phyloP scores from a whole-genome alignment of 768 basidiomycete species.

The Suillus placidus region DNA sequence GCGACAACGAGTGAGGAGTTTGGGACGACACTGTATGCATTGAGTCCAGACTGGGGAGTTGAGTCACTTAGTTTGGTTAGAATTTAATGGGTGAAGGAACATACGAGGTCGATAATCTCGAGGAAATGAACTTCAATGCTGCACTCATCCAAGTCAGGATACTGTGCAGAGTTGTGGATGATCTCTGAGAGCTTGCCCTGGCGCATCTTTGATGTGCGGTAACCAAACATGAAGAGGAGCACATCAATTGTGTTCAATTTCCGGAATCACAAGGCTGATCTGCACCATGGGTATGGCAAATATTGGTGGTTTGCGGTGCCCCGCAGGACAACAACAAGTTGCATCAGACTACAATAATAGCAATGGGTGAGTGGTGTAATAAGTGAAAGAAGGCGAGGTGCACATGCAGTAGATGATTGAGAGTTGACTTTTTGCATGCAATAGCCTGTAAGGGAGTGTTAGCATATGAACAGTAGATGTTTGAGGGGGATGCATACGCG shows the following conservation, averaged over 20 bases:
- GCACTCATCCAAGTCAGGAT: constrained; percentile 84
- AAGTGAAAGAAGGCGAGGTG: too few species aligned
- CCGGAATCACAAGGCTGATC: constrained; percentile 54
- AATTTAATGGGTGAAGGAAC: constrained; percentile 22
- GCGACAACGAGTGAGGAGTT: constrained; percentile 84
- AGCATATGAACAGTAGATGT: too few species aligned
- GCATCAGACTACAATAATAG: too few species aligned
- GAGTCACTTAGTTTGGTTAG: neutral
- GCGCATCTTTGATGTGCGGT: constrained; percentile 95
- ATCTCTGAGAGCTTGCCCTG: constrained; percentile 95
- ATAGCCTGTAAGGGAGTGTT: too few species aligned
- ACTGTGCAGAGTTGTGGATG: constrained; percentile 92
- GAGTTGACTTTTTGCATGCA: too few species aligned
- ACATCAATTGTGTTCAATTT: constrained; percentile 99
- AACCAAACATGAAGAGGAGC: constrained; percentile 96
- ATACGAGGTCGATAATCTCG: constrained; percentile 89
- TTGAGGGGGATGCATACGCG: too few species aligned
- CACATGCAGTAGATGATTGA: too few species aligned
- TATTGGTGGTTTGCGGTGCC: too few species aligned
- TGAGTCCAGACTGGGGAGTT: constrained; percentile 74
- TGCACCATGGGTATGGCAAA: too few species aligned
- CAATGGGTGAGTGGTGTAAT: too few species aligned
- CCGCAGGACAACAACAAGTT: too few species aligned
- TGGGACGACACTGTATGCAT: constrained; percentile 82
- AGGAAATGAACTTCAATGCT: constrained; percentile 96